These are phyloP conservation scores for Leishmania lainsoni DNA, from an alignment of 208 protist species.

Conservation along the genomic window DNA sequence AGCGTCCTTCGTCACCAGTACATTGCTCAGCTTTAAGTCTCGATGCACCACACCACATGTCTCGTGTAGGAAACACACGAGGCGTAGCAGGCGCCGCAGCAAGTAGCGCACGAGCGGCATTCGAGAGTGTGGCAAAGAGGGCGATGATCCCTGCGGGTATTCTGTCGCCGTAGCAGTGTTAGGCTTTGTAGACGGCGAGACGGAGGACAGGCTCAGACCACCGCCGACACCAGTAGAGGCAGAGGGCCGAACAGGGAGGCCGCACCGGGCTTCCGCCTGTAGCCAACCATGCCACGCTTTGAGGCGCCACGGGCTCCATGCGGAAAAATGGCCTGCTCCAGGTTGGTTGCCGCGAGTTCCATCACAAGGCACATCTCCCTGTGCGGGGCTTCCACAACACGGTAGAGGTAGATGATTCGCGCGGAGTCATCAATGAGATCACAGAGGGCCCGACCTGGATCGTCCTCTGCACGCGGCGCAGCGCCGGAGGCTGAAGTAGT, in stretches of 20 bases:
- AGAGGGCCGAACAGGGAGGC: conserved; percentile 18
- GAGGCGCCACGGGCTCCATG: not conserved
- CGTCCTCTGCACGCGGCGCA: not conserved
- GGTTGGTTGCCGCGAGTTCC: conserved; percentile 67
- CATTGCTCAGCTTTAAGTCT: conserved; percentile 91
- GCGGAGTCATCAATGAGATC: conserved; percentile 36
- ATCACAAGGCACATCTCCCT: conserved; percentile 83
- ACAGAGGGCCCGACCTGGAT: not conserved
- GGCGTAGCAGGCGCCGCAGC: conserved; percentile 66
- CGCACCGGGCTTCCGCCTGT: conserved; percentile 14
- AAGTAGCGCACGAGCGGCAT: conserved; percentile 70
- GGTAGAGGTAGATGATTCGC: conserved; percentile 46
- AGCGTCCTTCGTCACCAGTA: conserved; percentile 70
- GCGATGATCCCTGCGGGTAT: conserved; percentile 15
- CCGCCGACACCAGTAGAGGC: not conserved
- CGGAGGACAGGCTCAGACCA: not conserved
- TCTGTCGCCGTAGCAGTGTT: not conserved
- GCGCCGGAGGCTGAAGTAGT: too few relatives aligned
- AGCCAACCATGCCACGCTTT: conserved; percentile 5
- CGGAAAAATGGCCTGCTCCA: conserved; percentile 50
- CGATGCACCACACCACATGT: conserved; percentile 81
- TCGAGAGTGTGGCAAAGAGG: conserved; percentile 25
- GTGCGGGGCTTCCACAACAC: conserved; percentile 80
- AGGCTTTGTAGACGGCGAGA: not conserved
- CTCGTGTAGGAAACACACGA: conserved; percentile 74